phyloP scores from a whole-genome alignment of 352 stramenopile species.

The Hyaloperonospora arabidopsidis region DNA sequence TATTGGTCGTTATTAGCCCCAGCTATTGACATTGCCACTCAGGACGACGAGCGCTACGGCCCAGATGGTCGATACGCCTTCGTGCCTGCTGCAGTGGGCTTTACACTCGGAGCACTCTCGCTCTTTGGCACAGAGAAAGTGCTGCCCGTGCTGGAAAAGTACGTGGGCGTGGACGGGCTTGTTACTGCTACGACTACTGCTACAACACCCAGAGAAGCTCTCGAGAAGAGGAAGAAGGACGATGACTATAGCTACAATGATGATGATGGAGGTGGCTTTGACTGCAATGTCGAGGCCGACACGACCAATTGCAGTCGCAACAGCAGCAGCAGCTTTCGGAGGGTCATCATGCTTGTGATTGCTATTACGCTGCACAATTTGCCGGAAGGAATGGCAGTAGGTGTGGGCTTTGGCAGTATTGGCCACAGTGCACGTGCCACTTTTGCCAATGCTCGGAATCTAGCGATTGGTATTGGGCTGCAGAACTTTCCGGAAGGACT shows the following conservation, averaged over 20 bases:
- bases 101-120: constrained; percentile 61
- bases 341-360: constrained; percentile 81
- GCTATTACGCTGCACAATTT: constrained; percentile 89
- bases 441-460: constrained; percentile 75
- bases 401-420: constrained; percentile 84
- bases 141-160: constrained; percentile 51
- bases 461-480: constrained; percentile 84
- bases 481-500: constrained; percentile 89
- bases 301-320: constrained; percentile 8
- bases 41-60: constrained; percentile 72
- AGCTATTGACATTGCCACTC: constrained; percentile 73
- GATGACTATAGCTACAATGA: constrained; percentile 33
- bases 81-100: constrained; percentile 75
- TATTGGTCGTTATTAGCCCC: constrained; percentile 86
- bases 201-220: constrained; percentile 15
- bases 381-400: constrained; percentile 84
- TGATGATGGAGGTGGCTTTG: constrained; percentile 4
- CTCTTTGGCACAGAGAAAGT: constrained; percentile 70
- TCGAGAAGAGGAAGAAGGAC: constrained; percentile 23
- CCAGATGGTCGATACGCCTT: constrained; percentile 70
- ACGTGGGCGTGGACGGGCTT: constrained; percentile 3
- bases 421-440: constrained; percentile 59
- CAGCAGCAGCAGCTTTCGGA: constrained; percentile 50
- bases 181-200: too few species aligned
- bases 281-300: too few species aligned